These are phyloP conservation scores for Pholiota conissans DNA, from an alignment of 768 basidiomycete genomes.

Conservation along the genomic window DNA sequence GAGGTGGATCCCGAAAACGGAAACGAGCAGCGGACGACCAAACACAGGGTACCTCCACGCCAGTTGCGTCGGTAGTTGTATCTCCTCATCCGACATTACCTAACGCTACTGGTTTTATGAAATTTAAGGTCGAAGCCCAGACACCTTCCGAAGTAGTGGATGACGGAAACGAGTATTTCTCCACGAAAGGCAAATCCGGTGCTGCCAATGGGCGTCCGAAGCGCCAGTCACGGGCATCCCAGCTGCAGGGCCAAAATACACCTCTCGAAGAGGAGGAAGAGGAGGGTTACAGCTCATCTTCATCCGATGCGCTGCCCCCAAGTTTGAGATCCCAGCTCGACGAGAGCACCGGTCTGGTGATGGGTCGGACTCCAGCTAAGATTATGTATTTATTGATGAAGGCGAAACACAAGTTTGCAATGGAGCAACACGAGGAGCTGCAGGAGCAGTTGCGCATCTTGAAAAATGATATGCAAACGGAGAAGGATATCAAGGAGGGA, in stretches of 20 bases:
- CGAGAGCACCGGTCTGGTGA: slow-evolving; percentile 59
- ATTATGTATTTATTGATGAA: slow-evolving; percentile 74
- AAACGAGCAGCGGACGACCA: slow-evolving; percentile 53
- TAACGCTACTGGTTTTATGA: slow-evolving; percentile 43
- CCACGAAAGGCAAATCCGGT: slow-evolving; percentile 6
- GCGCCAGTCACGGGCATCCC: slow-evolving; percentile 13
- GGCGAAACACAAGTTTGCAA: slow-evolving; percentile 71
- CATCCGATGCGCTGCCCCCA: slow-evolving; percentile 50
- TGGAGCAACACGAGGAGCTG: slow-evolving; percentile 67
- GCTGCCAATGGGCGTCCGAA: slow-evolving; percentile 19
- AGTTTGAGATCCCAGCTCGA: slow-evolving; percentile 53
- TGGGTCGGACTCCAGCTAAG: slow-evolving; percentile 68
- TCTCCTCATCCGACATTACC: slow-evolving; percentile 25
- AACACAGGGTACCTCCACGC: slow-evolving; percentile 19
- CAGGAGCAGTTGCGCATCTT: slow-evolving; percentile 62
- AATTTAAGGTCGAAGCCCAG: slow-evolving; percentile 64
- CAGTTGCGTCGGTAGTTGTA: slow-evolving; percentile 22
- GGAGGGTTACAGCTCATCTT: slow-evolving; percentile 35
- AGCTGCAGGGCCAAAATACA: slow-evolving; percentile 19
- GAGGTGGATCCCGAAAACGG: slow-evolving; percentile 70
- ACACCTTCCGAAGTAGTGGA: slow-evolving; percentile 39
- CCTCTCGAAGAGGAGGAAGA: slow-evolving; percentile 32
- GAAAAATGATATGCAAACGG: slow-evolving; percentile 49
- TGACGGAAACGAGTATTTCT: slow-evolving; percentile 26
- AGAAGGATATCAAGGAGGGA: slow-evolving; percentile 61